phyloP scores from a whole-genome alignment of 2,329 filamentous ascomycete genomes.

The Penicillium brasilianum region DNA sequence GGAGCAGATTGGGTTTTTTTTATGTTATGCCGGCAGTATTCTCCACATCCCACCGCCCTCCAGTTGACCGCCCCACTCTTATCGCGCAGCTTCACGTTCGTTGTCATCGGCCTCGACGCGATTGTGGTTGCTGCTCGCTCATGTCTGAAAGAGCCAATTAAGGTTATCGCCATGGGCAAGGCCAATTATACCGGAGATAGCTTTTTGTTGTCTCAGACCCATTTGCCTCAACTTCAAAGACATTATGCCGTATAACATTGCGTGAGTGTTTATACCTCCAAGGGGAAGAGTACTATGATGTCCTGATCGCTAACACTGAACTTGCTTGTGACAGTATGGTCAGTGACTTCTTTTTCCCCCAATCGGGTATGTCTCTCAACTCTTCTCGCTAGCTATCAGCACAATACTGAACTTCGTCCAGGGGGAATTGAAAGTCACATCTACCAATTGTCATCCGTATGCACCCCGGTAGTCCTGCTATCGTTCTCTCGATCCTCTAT shows the following conservation, averaged over 20 bases:
- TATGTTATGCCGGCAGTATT: constrained; percentile 33
- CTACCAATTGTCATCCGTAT: constrained; percentile 85
- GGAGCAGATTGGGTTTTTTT: constrained; percentile 24
- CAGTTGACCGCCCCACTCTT: constrained; percentile 14
- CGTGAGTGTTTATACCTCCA: constrained; percentile 53
- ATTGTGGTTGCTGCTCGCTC: background rate
- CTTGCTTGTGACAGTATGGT: constrained; percentile 69
- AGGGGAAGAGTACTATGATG: constrained; percentile 7
- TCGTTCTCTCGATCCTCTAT: background rate
- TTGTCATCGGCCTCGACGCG: background rate
- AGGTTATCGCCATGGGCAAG: constrained; percentile 30
- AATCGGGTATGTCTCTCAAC: constrained; percentile 65
- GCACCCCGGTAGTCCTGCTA: constrained; percentile 22
- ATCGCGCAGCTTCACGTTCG: background rate
- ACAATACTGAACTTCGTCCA: constrained; percentile 33
- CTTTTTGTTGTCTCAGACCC: constrained; percentile 17
- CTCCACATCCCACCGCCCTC: constrained; percentile 5
- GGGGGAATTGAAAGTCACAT: constrained; percentile 97
- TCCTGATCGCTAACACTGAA: background rate
- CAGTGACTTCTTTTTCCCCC: constrained; percentile 99
- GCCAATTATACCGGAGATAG: background rate
- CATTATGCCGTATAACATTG: constrained; percentile 72
- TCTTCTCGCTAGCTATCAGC: background rate
- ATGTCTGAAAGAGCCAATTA: constrained; percentile 6
- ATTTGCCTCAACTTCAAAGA: constrained; percentile 30